Evolutionary conservation across 345 rosid genomes (phyloP).

Genomic region (Barbarea vulgaris): DNA sequence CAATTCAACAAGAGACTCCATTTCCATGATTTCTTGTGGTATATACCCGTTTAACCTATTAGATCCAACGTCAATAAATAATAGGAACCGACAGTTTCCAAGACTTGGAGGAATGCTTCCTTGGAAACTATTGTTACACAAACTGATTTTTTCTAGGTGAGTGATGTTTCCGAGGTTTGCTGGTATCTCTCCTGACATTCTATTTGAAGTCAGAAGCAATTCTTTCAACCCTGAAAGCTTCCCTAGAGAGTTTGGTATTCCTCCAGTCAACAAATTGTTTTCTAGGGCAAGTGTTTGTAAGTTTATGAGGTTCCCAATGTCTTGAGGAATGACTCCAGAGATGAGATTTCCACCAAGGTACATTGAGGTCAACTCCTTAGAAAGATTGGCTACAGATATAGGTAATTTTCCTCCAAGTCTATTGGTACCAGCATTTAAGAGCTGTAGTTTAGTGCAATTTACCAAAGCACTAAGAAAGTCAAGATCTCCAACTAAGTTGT

Average conservation of each 20-base stretch:
- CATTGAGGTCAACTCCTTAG: background rate
- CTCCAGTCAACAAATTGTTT: background rate
- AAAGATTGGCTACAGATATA: background rate
- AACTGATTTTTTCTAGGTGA: conserved; percentile 39
- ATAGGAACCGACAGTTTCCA: conserved; percentile 40
- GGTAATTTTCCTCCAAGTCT: conserved; percentile 2
- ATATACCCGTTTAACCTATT: background rate
- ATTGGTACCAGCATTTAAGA: background rate
- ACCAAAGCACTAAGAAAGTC: background rate
- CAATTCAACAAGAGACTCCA: background rate
- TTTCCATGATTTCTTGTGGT: conserved; percentile 6
- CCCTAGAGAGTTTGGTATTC: background rate
- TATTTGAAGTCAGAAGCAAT: conserved; percentile 37
- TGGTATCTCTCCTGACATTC: conserved; percentile 56
- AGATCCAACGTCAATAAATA: background rate
- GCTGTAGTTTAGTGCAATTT: background rate
- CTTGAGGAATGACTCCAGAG: conserved; percentile 14
- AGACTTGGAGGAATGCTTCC: conserved; percentile 64
- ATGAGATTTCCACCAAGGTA: background rate
- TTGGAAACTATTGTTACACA: conserved; percentile 48
- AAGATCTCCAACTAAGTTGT: background rate
- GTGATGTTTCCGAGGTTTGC: conserved; percentile 56
- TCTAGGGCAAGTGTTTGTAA: background rate
- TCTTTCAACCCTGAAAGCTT: background rate
- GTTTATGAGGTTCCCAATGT: conserved; percentile 7